Conservation (phyloP, 2,329 filamentous ascomycete species). For the Colletotrichum caudatum region DNA sequence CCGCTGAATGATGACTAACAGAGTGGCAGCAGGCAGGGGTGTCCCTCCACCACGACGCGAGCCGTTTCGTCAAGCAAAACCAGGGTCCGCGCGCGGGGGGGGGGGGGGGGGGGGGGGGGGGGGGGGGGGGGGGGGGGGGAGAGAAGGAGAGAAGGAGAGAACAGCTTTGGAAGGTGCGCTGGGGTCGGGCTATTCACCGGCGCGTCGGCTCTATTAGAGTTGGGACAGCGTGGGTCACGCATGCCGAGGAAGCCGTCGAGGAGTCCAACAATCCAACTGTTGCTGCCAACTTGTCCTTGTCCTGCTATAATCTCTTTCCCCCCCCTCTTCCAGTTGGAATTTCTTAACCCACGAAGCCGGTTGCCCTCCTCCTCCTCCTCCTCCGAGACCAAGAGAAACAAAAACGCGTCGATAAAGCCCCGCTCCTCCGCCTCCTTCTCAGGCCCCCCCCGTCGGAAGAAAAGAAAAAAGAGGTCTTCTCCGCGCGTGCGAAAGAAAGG, state of each 20-base stretch:
- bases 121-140: no score
- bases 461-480: no score
- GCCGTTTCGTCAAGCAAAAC: constrained; percentile 20
- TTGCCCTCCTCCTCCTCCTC: no score
- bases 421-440: neutral
- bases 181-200: neutral
- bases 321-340: constrained; percentile 8
- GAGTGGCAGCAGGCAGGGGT: neutral
- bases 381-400: neutral
- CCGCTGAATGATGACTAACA: neutral
- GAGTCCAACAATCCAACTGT: neutral
- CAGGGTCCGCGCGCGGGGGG: neutral
- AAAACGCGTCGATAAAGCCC: neutral
- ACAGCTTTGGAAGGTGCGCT: neutral
- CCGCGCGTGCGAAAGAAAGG: no score
- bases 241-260: neutral
- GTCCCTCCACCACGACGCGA: neutral
- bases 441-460: no score
- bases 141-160: no score
- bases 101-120: no score
- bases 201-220: neutral
- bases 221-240: constrained; percentile 3
- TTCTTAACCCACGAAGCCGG: neutral
- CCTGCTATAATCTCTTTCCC: neutral
- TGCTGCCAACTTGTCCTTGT: neutral